These are phyloP conservation scores for Tetrapyrgos nigripes DNA, from an alignment of 1,284 basidiomycete species.

Conservation along the genomic window DNA sequence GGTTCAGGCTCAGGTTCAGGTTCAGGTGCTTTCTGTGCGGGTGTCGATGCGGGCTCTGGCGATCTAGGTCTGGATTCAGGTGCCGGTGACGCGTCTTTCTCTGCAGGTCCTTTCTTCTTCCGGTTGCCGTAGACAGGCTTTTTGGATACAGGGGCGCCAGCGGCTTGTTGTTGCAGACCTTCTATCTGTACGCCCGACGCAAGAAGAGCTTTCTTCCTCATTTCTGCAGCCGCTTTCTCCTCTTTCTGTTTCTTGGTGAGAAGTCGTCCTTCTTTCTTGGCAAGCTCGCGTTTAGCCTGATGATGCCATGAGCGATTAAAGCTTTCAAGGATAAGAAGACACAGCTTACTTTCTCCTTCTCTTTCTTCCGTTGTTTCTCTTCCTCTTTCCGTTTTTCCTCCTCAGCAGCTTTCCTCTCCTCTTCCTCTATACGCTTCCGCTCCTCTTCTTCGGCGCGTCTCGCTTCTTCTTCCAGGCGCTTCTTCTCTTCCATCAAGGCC, in stretches of 20 bases:
- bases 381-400: slow-evolving; percentile 81
- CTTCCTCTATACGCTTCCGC: slow-evolving; percentile 80
- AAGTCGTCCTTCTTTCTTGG: slow-evolving; percentile 90
- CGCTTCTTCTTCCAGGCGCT: slow-evolving; percentile 84
- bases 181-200: slow-evolving; percentile 91
- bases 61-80: slow-evolving; percentile 60
- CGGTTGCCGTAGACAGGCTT: slow-evolving; percentile 84
- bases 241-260: slow-evolving; percentile 97
- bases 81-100: slow-evolving; percentile 54
- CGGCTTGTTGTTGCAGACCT: slow-evolving; percentile 73
- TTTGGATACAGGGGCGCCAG: slow-evolving; percentile 53
- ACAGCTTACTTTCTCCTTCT: slow-evolving; percentile 83
- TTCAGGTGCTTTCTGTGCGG: slow-evolving; percentile 37
- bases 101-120: slow-evolving; percentile 75
- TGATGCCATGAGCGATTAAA: slow-evolving; percentile 7
- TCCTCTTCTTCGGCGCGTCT: slow-evolving; percentile 76
- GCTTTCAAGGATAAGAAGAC: background rate
- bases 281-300: slow-evolving; percentile 83
- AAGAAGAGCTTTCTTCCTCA: slow-evolving; percentile 90
- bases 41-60: slow-evolving; percentile 48
- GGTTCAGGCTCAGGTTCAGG: slow-evolving; percentile 23
- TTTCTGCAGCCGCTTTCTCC: slow-evolving; percentile 91
- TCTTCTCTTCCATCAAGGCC: slow-evolving; percentile 91
- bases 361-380: slow-evolving; percentile 85
- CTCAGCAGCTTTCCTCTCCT: slow-evolving; percentile 79